Evolutionary conservation across 495 filamentous ascomycete species (phyloP), one percentile per base, ranked within the genome.

Genomic region (Neurospora pannonica): DNA sequence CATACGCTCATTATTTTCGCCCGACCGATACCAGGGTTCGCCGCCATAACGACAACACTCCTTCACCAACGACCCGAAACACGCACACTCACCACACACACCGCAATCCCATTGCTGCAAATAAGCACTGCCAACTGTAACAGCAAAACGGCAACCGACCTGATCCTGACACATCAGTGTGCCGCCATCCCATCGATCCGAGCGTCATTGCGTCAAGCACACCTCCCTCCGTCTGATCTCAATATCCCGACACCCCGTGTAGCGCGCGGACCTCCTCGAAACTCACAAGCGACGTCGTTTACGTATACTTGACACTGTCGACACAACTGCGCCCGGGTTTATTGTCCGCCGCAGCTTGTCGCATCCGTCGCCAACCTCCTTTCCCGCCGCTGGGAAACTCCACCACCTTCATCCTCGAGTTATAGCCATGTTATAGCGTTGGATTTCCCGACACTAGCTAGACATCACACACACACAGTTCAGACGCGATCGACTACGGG

Each of bases 251-350:
- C 72, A 37, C 70, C 69, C 36, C 24, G 71, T 74, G 72, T 62
- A 71, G 76, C 77, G 79, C 78, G 79, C 74, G 74, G 79, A 76
- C 79, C 75, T 69, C 79, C 75, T 69, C 76, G 37, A 71, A 43
- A 40, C 39, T 8, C 5, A n/a, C 21, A 70, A 71, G 67, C 36
- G 73, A 37, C 62, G 21, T 39, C 46, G 60, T 34, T 38, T 70
- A 74, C 75, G 21, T 70, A 46, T 38, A 72, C 73, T 42, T 48
- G 31, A 31, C 72, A 46, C 34, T 37, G 54, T 3, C 54, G 54
- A 34, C 54, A 31, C 3, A 8, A 3, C 28, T 34, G 54, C 54
- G 54, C 60, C 54, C 40, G 42, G 42, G 21, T 60, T 36, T 11
- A 67, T 37, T 24, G 43, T 60, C 31, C 39, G 37, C 38, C 13